Evolutionary conservation across 768 basidiomycete species (phyloP), one percentile per base, ranked within the genome.

Genomic region (Lactarius vividus): DNA sequence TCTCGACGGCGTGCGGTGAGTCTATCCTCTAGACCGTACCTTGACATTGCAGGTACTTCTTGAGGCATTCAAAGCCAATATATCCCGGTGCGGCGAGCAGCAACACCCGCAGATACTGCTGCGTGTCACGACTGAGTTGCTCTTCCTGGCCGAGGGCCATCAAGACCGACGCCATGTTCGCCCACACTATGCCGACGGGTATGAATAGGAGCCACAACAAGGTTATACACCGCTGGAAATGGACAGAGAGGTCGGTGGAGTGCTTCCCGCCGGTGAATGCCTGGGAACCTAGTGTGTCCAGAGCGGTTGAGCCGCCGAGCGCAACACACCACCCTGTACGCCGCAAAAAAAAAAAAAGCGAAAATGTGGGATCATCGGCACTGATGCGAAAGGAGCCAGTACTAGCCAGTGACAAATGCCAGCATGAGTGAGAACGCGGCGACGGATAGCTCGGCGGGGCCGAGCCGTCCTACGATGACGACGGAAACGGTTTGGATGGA

Each of bases 11-110:
- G 35, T 28, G 58, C 61, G 37, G 33, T 66, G 42, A 59, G 52
- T 10, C 40, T 2, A 15, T 20, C 40, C 31, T 28, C 7, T 46
- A 35, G 57, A 40, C 49, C 60, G 61, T 63, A 87, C 88, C 89
- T 79, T 92, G 89, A 64, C 88, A 90, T 72, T 91, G 90, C 29
- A 92, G 74, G 74, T 90, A 92, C 75, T 89, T 91, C 74, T 91
- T 91, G 70, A 91, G 77, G 63, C 84, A 86, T 73, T 92, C 88
- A 64, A 90, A 90, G 2, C 84, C 88, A 70, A 90, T 84, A 71
- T 89, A 90, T 2, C 84, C 89, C 0, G 91, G 91, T 0, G 85
- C 87, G 1, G 84, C 88, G 46, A 86, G 53, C 54, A 86, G 79
- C 56, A 91, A 76, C 35, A 91, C 74, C 9, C 89, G 84, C 70